Evolutionary conservation across 768 basidiomycete species (phyloP).

Genomic region (Mycena alexandri): DNA sequence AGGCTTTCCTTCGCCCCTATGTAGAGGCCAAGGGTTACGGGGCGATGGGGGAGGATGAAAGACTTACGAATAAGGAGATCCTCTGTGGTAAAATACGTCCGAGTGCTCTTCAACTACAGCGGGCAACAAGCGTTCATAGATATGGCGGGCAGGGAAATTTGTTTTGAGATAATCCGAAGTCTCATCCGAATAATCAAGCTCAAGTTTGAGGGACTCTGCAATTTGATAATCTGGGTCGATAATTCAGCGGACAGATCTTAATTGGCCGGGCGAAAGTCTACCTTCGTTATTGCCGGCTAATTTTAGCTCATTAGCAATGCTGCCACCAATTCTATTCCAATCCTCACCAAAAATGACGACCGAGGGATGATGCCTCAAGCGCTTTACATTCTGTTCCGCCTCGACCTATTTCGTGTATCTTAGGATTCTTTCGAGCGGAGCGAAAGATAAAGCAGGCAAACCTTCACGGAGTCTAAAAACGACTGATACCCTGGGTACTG

Average conservation of each 20-base stretch:
- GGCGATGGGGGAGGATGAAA: not conserved
- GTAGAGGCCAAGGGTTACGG: not conserved
- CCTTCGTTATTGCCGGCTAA: slow-evolving; percentile 88
- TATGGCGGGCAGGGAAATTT: slow-evolving; percentile 88
- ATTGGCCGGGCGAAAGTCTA: slow-evolving; percentile 32
- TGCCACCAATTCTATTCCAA: not conserved
- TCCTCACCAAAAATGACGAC: slow-evolving; percentile 86
- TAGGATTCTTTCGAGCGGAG: no score
- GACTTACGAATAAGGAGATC: slow-evolving; percentile 73
- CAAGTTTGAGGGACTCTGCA: slow-evolving; percentile 83
- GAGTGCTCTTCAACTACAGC: slow-evolving; percentile 73
- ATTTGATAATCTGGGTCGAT: slow-evolving; percentile 80
- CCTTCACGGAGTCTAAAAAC: slow-evolving; percentile 76
- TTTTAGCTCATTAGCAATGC: not conserved
- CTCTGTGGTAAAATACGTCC: slow-evolving; percentile 85
- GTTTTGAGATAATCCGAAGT: slow-evolving; percentile 87
- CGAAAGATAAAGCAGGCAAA: no score
- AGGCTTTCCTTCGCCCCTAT: slow-evolving; percentile 78
- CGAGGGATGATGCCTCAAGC: slow-evolving; percentile 89
- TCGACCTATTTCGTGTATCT: slow-evolving; percentile 55
- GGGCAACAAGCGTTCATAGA: slow-evolving; percentile 91
- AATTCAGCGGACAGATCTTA: slow-evolving; percentile 9
- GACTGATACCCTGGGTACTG: slow-evolving; percentile 92
- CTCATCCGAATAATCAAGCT: slow-evolving; percentile 89
- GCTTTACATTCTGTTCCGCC: slow-evolving; percentile 86